A percentile compares a stretch with the other conserved stretches of the same genome.
Evolutionary conservation across 2,329 filamentous ascomycete species (phyloP).

Genomic region (Aspergillus uvarum): DNA sequence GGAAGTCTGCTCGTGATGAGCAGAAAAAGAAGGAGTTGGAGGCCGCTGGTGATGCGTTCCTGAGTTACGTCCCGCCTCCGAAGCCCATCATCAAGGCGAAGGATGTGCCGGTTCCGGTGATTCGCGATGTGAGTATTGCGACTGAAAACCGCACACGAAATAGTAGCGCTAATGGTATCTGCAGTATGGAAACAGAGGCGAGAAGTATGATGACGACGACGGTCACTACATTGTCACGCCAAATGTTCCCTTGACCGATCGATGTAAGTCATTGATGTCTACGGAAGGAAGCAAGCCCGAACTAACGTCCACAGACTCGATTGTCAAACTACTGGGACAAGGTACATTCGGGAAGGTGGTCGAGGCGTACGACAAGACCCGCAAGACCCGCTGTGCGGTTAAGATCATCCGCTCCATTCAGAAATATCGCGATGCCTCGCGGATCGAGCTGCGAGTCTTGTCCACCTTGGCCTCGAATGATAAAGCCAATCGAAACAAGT

Average conservation of each 20-base stretch:
- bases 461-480: constrained; percentile 92
- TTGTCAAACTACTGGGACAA: constrained; percentile 86
- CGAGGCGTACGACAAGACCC: constrained; percentile 77
- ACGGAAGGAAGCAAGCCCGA: constrained; percentile 3
- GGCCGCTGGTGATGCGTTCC: constrained; percentile 66
- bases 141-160: not conserved
- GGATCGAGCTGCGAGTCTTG: constrained; percentile 89
- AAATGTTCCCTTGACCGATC: constrained; percentile 79
- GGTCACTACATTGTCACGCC: constrained; percentile 94
- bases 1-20: constrained; percentile 78
- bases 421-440: constrained; percentile 93
- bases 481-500: constrained; percentile 86
- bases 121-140: constrained; percentile 55
- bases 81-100: constrained; percentile 87
- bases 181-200: constrained; percentile 53
- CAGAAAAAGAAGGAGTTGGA: constrained; percentile 76
- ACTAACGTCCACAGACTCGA: constrained; percentile 64
- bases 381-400: constrained; percentile 81
- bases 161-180: constrained; percentile 8
- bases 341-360: constrained; percentile 99
- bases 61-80: constrained; percentile 80
- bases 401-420: constrained; percentile 98
- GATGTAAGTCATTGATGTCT: constrained; percentile 66
- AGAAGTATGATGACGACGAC: constrained; percentile 92
- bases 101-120: constrained; percentile 65